Base-by-base conservation (phyloP, 2,329 filamentous ascomycete genomes). In the Colletotrichum karsti region DNA sequence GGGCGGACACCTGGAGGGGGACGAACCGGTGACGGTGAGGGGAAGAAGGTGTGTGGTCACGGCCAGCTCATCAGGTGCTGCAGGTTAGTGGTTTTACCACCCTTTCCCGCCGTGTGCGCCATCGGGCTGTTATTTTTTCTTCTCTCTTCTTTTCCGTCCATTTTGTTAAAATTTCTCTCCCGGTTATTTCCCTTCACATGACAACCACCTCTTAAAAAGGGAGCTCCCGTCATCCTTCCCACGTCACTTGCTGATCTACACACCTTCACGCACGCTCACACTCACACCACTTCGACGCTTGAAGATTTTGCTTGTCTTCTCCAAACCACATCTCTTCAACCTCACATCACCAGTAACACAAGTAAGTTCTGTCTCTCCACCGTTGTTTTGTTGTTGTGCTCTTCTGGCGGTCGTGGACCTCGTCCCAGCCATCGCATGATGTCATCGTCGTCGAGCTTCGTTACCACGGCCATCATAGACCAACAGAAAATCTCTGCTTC, bases 181-280 rank as follows among this genome's bases (percentile, higher is more conserved):
- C 54, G 65, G 39, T 65, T 69, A 60, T 55, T n/a, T 13, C 26
- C 65, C 54, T 65, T 69, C 68, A 69, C 60, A 69, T 54, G 68
- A 37, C 30, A 65, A 18, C 65, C 42, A 48, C 26, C 39, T 55
- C 55, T 65, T 68, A 66, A 66, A n/a, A 58, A 62, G 51, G 37
- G 37, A 46, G 18, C 56, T 35, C 37, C 56, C 56, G 15, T 56
- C 46, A 41, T 53, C 35, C 9, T 30, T 57, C 41, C 63, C 22
- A 26, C 62, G 63, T 62, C 67, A 66, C 57, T 39, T 56, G 62
- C 44, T 35, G 56, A 62, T 60, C 67, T 63, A 48, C 56, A 61
- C 67, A 67, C 62, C 41, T 61, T 51, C 50, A 53, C 46, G 20
- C 15, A 46, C n/a, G n/a, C 28, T 46, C 39, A 30, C 54, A 53